Base-by-base conservation (phyloP, 2,329 filamentous ascomycete genomes). In the Hypoxylon sp. region DNA sequence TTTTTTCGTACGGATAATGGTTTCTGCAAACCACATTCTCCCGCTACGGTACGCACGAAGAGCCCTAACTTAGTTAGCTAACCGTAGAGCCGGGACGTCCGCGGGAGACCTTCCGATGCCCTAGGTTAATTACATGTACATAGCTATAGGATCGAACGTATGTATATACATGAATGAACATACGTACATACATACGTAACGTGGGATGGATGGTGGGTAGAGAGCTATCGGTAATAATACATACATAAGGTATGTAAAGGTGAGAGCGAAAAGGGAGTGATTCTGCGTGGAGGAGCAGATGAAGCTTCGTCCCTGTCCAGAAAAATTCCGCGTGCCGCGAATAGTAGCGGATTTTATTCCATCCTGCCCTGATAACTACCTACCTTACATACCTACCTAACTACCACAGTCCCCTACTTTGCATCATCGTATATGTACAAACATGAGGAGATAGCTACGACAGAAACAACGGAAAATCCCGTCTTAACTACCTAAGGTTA, bases 41-140 rank as follows among this genome's bases (percentile, higher is more conserved):
- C n/a, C n/a, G n/a, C n/a, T n/a, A n/a, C n/a, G n/a, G n/a, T n/a
- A 62, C 57, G 50, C 64, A 29, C 61, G 68, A 64, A 61, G 42
- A 48, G 33, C 29, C 35, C 35, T 67, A 35, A 54, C 22, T 48
- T 29, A 63, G 51, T 59, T 24, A 54, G 58, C 60, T 65, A 56
- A 60, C 67, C 65, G 46, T 62, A 68, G 37, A 63, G 52, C 54
- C 67, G 64, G 64, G 53, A 65, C 60, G 60, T 60, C 63, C 54
- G 65, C 42, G 48, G 46, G 39, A n/a, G 47, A 56, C 14, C 13
- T 44, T 29, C 14, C 33, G 44, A 51, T 33, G 19, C 57, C 26
- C 61, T 42, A 22, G 19, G 19, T 22, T 22, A 37, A 66, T 57
- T 52, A 65, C 52, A 5, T 35, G n/a, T 31, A 29, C 3, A 19